Evolutionary conservation across 2,329 filamentous ascomycete species (phyloP).

Genomic region (Microdochium nivale): DNA sequence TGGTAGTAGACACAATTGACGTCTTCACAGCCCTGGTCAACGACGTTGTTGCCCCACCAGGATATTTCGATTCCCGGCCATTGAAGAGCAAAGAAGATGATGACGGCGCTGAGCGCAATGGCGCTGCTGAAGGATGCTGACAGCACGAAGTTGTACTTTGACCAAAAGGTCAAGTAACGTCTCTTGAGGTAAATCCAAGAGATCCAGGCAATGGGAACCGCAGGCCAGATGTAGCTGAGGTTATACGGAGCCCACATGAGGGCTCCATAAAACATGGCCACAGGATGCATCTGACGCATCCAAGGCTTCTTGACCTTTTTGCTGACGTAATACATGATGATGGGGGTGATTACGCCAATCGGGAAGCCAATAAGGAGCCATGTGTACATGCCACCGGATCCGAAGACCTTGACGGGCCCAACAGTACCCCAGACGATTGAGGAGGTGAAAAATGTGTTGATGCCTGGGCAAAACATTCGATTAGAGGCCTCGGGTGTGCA

Average conservation of each 20-base stretch:
- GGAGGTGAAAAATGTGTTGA: conserved; percentile 49
- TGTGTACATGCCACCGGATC: conserved; percentile 24
- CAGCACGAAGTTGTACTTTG: conserved; percentile 18
- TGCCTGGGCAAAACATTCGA: conserved; percentile 41
- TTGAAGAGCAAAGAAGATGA: conserved; percentile 18
- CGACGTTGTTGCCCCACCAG: conserved; percentile 20
- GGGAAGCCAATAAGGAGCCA: conserved; percentile 22
- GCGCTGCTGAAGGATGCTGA: conserved; percentile 16
- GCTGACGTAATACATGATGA: conserved; percentile 19
- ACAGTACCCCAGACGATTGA: conserved; percentile 47
- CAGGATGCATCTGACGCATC: conserved; percentile 16
- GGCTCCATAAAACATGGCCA: conserved; percentile 26
- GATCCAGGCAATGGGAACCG: conserved; percentile 34
- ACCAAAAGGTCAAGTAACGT: conserved; percentile 15
- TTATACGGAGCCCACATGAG: conserved; percentile 37
- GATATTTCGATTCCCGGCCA: conserved; percentile 20
- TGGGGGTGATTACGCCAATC: conserved; percentile 20
- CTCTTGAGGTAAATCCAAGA: conserved; percentile 30
- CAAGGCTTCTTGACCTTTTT: conserved; percentile 13
- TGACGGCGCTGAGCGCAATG: conserved; percentile 14
- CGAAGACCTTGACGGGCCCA: conserved; percentile 30
- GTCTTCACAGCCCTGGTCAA: background rate
- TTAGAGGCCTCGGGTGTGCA: conserved; percentile 21
- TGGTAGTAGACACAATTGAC: background rate
- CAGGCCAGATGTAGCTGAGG: conserved; percentile 31